Conservation (phyloP, 129 eudicot species). For the Helianthus tuberosus region DNA sequence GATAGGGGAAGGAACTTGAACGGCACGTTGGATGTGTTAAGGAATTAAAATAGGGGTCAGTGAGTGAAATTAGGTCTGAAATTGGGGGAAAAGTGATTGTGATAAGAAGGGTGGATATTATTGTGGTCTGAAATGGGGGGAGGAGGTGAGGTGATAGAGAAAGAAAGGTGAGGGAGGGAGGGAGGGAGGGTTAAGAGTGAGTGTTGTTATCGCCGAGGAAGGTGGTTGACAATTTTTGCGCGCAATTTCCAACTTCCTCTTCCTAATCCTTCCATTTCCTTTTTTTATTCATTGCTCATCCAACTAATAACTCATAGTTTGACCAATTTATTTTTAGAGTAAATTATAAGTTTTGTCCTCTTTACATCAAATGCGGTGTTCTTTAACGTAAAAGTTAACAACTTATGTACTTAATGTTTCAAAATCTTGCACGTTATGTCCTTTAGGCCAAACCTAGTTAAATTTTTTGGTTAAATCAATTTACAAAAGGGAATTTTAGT, state of each 20-base stretch:
- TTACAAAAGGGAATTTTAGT: no score
- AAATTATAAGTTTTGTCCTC: no score
- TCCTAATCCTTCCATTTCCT: not conserved
- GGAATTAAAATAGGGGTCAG: conserved; percentile 25
- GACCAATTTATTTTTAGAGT: no score
- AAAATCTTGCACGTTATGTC: no score
- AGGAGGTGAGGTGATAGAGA: conserved; percentile 14
- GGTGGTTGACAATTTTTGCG: conserved; percentile 18
- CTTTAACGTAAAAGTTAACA: no score
- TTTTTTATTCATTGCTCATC: no score
- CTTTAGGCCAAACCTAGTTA: no score
- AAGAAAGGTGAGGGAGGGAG: conserved; percentile 6
- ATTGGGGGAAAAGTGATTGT: conserved; percentile 5
- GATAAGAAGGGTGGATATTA: conserved; percentile 17
- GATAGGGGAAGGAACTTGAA: conserved; percentile 21
- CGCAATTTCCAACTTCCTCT: conserved; percentile 30
- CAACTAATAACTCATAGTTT: no score
- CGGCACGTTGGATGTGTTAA: conserved; percentile 25
- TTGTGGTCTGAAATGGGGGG: conserved; percentile 16
- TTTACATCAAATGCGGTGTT: no score
- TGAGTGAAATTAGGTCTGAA: not conserved
- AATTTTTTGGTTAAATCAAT: no score
- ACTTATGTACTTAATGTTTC: no score
- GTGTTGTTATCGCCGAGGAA: conserved; percentile 23
- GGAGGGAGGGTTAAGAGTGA: not conserved